phyloP scores from a whole-genome alignment of 2,329 filamentous ascomycete species.

The Beauveria medogensis region DNA sequence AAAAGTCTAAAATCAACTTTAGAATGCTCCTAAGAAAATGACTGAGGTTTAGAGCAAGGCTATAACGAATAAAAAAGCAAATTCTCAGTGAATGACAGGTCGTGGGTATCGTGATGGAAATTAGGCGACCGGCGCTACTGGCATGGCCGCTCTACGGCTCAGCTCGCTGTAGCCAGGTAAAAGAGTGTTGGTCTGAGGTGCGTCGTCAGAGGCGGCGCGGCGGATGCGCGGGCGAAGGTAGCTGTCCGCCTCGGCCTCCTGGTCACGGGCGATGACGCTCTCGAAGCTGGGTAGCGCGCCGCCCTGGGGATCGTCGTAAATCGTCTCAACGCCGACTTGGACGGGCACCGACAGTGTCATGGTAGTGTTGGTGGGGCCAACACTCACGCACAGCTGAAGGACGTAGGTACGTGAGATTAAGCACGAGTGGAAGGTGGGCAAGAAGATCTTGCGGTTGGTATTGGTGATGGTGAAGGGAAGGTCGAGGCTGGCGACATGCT shows the following conservation, averaged over 20 bases:
- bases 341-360: conserved; percentile 40
- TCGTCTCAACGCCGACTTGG: conserved; percentile 40
- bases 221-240: conserved; percentile 34
- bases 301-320: conserved; percentile 23
- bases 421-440: conserved; percentile 52
- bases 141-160: conserved; percentile 17
- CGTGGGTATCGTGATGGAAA: conserved; percentile 8
- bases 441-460: conserved; percentile 40
- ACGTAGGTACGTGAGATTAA: conserved; percentile 48
- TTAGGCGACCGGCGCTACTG: conserved; percentile 7
- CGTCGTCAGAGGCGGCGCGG: conserved; percentile 23
- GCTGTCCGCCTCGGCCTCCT: conserved; percentile 36
- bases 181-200: conserved; percentile 23
- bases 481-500: conserved; percentile 34
- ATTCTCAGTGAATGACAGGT: neutral
- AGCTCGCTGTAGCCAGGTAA: conserved; percentile 34
- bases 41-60: neutral
- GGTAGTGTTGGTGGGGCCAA: conserved; percentile 33
- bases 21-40: neutral
- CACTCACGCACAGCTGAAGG: conserved; percentile 37
- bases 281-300: conserved; percentile 42
- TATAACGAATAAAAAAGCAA: neutral
- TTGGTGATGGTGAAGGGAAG: conserved; percentile 42
- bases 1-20: neutral
- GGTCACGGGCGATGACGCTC: conserved; percentile 31